Evolutionary conservation across 2,329 filamentous ascomycete genomes (phyloP).

Genomic region (Penicillium freii): DNA sequence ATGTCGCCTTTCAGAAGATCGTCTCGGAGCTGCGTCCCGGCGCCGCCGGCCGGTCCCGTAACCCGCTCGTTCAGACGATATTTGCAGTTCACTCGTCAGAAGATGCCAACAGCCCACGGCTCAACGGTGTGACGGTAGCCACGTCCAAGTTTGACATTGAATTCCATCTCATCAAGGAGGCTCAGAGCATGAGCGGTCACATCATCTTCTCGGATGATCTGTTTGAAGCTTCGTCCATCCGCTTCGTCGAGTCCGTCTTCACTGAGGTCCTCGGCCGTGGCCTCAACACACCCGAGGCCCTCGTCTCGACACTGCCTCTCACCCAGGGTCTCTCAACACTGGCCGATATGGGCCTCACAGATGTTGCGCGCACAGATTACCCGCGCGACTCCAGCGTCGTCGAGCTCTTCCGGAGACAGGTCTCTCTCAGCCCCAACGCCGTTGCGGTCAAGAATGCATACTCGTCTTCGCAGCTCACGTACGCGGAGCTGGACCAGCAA

Average conservation of each 20-base stretch:
- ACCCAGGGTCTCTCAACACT: background rate
- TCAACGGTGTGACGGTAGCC: background rate
- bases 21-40: background rate
- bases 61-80: background rate
- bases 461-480: background rate
- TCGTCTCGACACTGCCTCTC: background rate
- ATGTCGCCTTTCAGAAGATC: background rate
- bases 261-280: background rate
- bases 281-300: background rate
- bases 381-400: background rate
- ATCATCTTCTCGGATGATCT: background rate
- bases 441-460: background rate
- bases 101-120: background rate
- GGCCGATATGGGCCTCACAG: background rate
- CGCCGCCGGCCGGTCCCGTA: background rate
- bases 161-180: background rate
- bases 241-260: background rate
- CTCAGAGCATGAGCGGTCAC: background rate
- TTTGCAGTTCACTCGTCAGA: background rate
- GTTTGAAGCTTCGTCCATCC: background rate
- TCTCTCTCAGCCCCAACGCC: background rate
- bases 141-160: background rate
- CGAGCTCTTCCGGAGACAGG: background rate
- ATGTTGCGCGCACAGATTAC: background rate
- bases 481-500: too few species aligned